These are phyloP conservation scores for Trichoderma atrobrunneum DNA, from an alignment of 2,329 filamentous ascomycete genomes.

Conservation along the genomic window DNA sequence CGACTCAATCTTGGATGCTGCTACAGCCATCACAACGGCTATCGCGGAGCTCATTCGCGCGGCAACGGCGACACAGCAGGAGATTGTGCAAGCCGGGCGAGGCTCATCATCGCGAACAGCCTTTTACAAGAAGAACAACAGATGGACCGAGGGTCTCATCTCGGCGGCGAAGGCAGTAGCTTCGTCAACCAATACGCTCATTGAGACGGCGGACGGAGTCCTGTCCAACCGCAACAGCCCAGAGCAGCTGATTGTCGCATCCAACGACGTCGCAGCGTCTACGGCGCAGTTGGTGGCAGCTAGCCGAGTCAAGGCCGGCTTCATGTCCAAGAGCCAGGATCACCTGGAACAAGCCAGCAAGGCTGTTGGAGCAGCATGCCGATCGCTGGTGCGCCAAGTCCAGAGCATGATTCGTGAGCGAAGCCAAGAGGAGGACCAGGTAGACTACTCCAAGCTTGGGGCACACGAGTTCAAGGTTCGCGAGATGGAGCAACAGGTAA, in stretches of 20 bases:
- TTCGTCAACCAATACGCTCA: constrained; percentile 87
- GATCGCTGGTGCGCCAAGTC: constrained; percentile 85
- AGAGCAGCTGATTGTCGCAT: constrained; percentile 96
- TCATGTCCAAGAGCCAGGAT: constrained; percentile 97
- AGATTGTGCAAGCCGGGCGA: constrained; percentile 91
- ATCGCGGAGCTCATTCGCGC: constrained; percentile 95
- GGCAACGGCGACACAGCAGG: constrained; percentile 86
- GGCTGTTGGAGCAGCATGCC: constrained; percentile 85
- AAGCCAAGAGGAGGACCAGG: constrained; percentile 73
- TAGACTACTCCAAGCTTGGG: constrained; percentile 86
- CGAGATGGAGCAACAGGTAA: constrained; percentile 99
- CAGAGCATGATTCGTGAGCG: constrained; percentile 91
- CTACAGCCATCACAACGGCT: constrained; percentile 87
- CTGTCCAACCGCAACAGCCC: constrained; percentile 88
- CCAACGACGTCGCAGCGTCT: constrained; percentile 92
- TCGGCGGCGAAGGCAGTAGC: constrained; percentile 96
- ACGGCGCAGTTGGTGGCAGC: constrained; percentile 96
- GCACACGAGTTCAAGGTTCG: constrained; percentile 97
- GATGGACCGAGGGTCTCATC: constrained; percentile 97
- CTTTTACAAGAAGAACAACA: constrained; percentile 99
- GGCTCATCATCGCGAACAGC: constrained; percentile 84
- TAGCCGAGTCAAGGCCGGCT: constrained; percentile 91
- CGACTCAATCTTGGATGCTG: constrained; percentile 90
- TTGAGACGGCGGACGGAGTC: constrained; percentile 96
- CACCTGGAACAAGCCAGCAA: constrained; percentile 86